Evolutionary conservation across 352 stramenopile genomes (phyloP), one percentile per base, ranked within the genome.

Genomic region (Phytopythium oedochilum): DNA sequence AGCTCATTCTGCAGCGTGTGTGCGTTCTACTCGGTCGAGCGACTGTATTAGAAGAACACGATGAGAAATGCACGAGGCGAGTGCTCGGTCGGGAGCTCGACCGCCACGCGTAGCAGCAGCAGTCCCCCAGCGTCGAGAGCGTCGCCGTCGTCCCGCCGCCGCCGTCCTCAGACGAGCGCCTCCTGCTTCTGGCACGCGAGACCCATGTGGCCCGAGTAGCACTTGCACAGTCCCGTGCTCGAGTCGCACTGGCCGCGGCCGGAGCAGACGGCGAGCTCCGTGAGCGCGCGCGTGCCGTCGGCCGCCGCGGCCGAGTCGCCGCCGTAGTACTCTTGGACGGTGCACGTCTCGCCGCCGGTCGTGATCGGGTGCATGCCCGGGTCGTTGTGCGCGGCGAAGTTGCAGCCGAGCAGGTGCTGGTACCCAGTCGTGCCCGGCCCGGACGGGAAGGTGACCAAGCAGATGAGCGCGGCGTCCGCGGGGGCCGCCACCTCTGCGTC

Each of bases 151-250:
- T 3, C 10, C n/a, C 14, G 34, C 40, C 0, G 2, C 43, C 10
- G 6, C 14, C 5, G 12, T 31, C 5, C 14, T n/a, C 38, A 51
- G 28, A 51, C 44, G 28, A 51, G 63, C 20, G 75, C 78, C 54
- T 88, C 78, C 45, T 93, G 81, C 25, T 69, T 75, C 50, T 91
- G 64, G 48, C 83, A 93, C 17, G 80, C 83, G 20, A 91, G 67
- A 0, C 83, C 78, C 74, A 89, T 90, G 63, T 92, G 81, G 0
- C 83, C 83, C 7, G 77, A 47, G 47, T 68, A 93, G 57, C 83
- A 93, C 47, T 68, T 64, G 71, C 83, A 91, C 1, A 63, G 65
- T 17, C 83, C 83, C 0, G 70, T 71, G 31, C 45, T 46, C 34
- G 60, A 68, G 68, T 90, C 78, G 44, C 83, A 93, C 1, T 58